A percentile compares a stretch with the other conserved stretches of the same genome.
These are phyloP conservation scores for Camellia lanceoleosa DNA, from an alignment of 148 eudicot species.

Conservation along the genomic window DNA sequence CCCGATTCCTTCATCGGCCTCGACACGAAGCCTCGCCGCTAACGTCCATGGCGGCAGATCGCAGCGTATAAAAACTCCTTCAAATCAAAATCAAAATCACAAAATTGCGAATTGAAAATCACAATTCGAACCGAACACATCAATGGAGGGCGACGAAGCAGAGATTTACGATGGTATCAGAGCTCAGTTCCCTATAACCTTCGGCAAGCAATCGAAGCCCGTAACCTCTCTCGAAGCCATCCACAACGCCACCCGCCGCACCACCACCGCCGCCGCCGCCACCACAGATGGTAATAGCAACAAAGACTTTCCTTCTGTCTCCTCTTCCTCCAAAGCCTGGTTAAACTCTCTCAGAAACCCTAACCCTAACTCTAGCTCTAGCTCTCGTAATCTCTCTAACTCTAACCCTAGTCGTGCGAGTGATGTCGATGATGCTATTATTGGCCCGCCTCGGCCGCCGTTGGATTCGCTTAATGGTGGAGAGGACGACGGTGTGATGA, in stretches of 20 bases:
- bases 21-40: neutral
- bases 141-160: slow-evolving; percentile 53
- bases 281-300: slow-evolving; percentile 2
- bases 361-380: slow-evolving; percentile 38
- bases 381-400: slow-evolving; percentile 27
- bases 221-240: slow-evolving; percentile 61
- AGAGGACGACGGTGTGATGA: slow-evolving; percentile 30
- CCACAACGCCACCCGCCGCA: slow-evolving; percentile 79
- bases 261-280: slow-evolving; percentile 14
- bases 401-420: slow-evolving; percentile 20
- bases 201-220: slow-evolving; percentile 78
- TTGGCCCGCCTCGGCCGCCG: slow-evolving; percentile 46
- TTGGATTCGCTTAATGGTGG: slow-evolving; percentile 14
- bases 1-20: neutral
- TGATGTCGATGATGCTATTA: slow-evolving; percentile 11
- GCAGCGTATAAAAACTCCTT: neutral
- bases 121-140: too few relatives aligned
- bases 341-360: slow-evolving; percentile 45
- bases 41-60: neutral
- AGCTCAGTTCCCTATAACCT: slow-evolving; percentile 61
- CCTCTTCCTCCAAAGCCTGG: slow-evolving; percentile 60
- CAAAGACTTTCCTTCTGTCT: slow-evolving; percentile 38
- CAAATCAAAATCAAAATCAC: neutral
- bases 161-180: slow-evolving; percentile 72
- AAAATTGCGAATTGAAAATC: neutral